Conservation (phyloP, 108 stramenopile species). For the Conticribra guillardii region DNA sequence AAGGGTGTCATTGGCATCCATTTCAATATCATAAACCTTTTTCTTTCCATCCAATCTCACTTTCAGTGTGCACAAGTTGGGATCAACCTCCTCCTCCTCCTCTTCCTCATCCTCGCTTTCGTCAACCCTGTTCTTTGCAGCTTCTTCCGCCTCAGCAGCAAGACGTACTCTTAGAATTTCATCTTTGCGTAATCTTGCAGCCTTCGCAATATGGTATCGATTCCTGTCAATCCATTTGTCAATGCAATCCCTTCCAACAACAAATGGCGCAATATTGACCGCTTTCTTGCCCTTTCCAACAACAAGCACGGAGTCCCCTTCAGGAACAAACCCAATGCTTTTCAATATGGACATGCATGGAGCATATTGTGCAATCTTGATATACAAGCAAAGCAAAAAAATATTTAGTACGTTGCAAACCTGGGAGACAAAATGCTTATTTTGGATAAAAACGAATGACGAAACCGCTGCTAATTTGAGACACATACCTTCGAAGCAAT, state of each 20-base stretch:
- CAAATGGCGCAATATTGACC: conserved; percentile 80
- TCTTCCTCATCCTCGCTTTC: conserved; percentile 14
- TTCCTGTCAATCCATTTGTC: conserved; percentile 86
- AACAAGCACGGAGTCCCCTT: conserved; percentile 49
- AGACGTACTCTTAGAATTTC: conserved; percentile 57
- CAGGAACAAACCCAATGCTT: conserved; percentile 67
- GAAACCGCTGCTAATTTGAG: too few relatives aligned
- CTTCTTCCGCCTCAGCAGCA: conserved; percentile 48
- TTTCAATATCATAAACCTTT: conserved; percentile 61
- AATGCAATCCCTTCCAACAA: conserved; percentile 74
- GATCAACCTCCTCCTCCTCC: conserved; percentile 60
- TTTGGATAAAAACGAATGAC: too few relatives aligned
- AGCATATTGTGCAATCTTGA: conserved; percentile 47
- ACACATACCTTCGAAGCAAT: conserved; percentile 57
- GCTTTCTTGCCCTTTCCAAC: conserved; percentile 68
- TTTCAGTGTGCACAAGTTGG: conserved; percentile 56
- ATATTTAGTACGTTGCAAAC: too few relatives aligned
- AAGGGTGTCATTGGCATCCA: conserved; percentile 66
- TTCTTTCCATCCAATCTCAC: conserved; percentile 80
- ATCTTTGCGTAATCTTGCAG: conserved; percentile 70
- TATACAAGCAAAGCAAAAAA: background rate
- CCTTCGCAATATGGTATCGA: conserved; percentile 70
- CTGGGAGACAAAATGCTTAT: too few relatives aligned
- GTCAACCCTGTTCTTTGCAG: conserved; percentile 41
- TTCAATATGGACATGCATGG: conserved; percentile 66